Evolutionary conservation across 2,329 filamentous ascomycete genomes (phyloP), one percentile per base, ranked within the genome.

Genomic region (Nemania sp.): DNA sequence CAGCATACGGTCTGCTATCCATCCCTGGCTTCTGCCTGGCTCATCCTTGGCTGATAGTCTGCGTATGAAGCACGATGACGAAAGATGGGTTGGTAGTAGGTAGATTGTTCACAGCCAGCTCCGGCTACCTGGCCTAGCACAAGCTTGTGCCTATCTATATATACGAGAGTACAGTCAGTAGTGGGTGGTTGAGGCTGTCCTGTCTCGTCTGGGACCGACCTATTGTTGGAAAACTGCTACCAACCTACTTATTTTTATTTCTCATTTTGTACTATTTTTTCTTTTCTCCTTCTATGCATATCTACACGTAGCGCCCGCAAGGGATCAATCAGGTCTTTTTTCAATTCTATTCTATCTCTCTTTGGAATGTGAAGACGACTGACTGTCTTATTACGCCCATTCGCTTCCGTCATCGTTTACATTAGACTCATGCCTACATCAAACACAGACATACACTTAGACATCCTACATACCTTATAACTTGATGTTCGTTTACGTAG

Each of bases 61-160:
- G 38, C 32, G 43, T 35, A 51, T 38, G n/a, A 64, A 55, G 58
- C 58, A 69, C 63, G 52, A 81, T 79, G 45, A 76, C 68, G 74
- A 75, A 73, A 73, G 66, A 58, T 41, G 58, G 47, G 11, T 43
- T 41, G 49, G 45, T 62, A 54, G n/a, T 41, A 47, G 47, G 11
- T 43, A 52, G 49, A 54, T 62, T 62, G n/a, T 49, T 47, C 53
- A 53, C 35, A 22, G 47, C 62, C 24, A 26, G 24, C 43, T 66
- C 20, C n/a, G 27, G 24, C 8, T 47, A 64, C 62, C 43, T 57
- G 69, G 35, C n/a, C 55, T 59, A 47, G n/a, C 66, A 62, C 57
- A 54, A 8, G 54, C 49, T 67, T 63, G n/a, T n/a, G n/a, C n/a
- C 56, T 69, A 73, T 74, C n/a, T 6, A 29, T 11, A 18, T 57